A percentile compares a stretch with the other conserved stretches of the same genome.
Conservation (phyloP, 352 stramenopile species). For the Phytophthora tentaculata region DNA sequence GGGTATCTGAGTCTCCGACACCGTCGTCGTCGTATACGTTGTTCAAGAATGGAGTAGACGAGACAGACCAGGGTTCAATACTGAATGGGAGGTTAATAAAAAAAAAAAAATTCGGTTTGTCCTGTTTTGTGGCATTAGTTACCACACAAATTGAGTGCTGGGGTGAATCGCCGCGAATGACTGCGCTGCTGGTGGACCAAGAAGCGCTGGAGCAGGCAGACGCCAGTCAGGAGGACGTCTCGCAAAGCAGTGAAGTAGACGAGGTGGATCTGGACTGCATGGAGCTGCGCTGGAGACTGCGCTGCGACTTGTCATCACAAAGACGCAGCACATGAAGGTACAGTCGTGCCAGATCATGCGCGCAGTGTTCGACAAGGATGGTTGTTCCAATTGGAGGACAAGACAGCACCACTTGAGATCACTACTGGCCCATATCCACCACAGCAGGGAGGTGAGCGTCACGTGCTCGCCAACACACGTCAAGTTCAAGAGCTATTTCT, state of each 20-base stretch:
- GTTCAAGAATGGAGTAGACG: too few species aligned
- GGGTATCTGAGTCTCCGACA: too few species aligned
- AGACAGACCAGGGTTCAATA: too few species aligned
- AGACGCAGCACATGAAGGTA: conserved; percentile 87
- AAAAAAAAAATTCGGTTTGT: too few species aligned
- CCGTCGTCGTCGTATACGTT: too few species aligned
- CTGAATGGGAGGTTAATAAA: too few species aligned
- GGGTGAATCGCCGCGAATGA: too few species aligned
- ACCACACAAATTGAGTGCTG: too few species aligned
- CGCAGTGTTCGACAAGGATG: conserved; percentile 71
- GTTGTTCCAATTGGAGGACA: conserved; percentile 62
- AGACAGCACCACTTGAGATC: conserved; percentile 80
- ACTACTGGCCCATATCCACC: conserved; percentile 80
- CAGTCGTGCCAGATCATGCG: conserved; percentile 81
- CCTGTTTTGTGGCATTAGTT: too few species aligned
- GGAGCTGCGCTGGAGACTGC: conserved; percentile 70
- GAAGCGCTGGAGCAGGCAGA: conserved; percentile 33
- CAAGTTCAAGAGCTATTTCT: conserved; percentile 86
- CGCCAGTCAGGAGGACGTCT: conserved; percentile 30
- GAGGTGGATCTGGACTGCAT: conserved; percentile 70
- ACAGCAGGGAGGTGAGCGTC: conserved; percentile 80
- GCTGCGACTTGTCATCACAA: conserved; percentile 88
- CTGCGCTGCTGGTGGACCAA: conserved; percentile 60
- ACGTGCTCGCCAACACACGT: conserved; percentile 67
- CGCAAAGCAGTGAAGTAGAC: conserved; percentile 32